Evolutionary conservation across 2,329 filamentous ascomycete genomes (phyloP), one percentile per base, ranked within the genome.

Genomic region (Coniochaeta prunicola): DNA sequence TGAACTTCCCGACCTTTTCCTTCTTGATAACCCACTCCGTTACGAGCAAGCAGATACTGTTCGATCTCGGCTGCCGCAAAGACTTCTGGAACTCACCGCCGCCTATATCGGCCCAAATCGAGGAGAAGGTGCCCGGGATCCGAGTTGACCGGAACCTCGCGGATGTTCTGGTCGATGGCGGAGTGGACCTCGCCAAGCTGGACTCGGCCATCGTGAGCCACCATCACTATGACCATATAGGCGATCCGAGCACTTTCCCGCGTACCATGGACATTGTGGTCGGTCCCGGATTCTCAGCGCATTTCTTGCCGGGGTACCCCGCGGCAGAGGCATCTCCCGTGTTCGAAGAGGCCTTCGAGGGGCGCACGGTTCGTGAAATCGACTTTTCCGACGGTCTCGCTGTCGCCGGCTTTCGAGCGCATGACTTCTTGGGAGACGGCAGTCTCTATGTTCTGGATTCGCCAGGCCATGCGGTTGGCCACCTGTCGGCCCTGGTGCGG

Each of bases 171-270:
- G 34, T 56, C 3, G 67, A 62, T 10, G 50, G 59, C 31, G 61
- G 62, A 9, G 40, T 67, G 24, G 57, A 62, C 26, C 42, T 53
- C 0, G 24, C 7, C 17, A 53, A 9, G 4, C 62, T 69, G 38
- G 60, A 68, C 28, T 64, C 64, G n/a, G 59, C 67, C 34, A 62
- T 68, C 50, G 64, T 61, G 60, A 61, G 70, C 57, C 76, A 80
- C 61, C 72, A 70, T 60, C 73, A 76, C 60, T 75, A 72, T 59
- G 79, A 82, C 64, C 80, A 83, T 62, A 74, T 70, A n/a, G 81
- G 80, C 1, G 74, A 81, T 58, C 69, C 74, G 1, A 69, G 71
- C 4, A 67, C 62, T 0, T 82, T 83, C 54, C 75, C 75, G 0
- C 7, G 65, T 0, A 66, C 59, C 8, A 78, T 77, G 2, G 68